These are phyloP conservation scores for Diddensiella transvaalensis DNA, from an alignment of 805 yeast genomes.

Conservation along the genomic window DNA sequence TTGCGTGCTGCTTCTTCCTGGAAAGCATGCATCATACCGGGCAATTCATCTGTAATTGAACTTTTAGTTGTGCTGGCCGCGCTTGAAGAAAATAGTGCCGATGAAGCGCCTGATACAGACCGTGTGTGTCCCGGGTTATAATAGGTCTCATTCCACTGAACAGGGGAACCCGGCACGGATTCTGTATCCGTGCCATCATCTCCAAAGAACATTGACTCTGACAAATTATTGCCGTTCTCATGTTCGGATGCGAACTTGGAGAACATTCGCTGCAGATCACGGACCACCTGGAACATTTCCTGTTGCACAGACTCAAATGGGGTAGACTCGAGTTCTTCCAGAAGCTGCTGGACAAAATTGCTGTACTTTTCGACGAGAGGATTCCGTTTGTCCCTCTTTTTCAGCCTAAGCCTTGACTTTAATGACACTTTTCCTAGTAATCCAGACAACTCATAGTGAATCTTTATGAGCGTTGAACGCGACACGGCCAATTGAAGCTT, in stretches of 20 bases:
- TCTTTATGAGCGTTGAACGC: slow-evolving; percentile 30
- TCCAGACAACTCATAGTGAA: slow-evolving; percentile 29
- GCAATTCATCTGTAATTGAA: slow-evolving; percentile 25
- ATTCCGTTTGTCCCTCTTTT: background rate
- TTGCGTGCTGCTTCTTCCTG: slow-evolving; percentile 14
- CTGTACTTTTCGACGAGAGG: slow-evolving; percentile 27
- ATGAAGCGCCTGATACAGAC: slow-evolving; percentile 7
- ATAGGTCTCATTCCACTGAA: slow-evolving; percentile 3
- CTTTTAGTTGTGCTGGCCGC: slow-evolving; percentile 13
- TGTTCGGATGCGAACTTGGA: slow-evolving; percentile 22
- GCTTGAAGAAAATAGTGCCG: slow-evolving; percentile 9
- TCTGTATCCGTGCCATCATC: slow-evolving; percentile 1
- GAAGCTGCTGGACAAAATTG: slow-evolving; percentile 28
- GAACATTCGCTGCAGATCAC: slow-evolving; percentile 31
- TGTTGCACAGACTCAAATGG: slow-evolving; percentile 26
- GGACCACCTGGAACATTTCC: slow-evolving; percentile 31
- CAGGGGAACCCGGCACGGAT: slow-evolving; percentile 3
- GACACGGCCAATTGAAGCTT: slow-evolving; percentile 30
- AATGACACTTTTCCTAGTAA: slow-evolving; percentile 18
- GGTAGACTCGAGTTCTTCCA: slow-evolving; percentile 28
- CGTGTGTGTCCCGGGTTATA: slow-evolving; percentile 2
- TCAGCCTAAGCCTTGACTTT: background rate
- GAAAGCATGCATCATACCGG: slow-evolving; percentile 25
- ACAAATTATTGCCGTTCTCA: background rate
- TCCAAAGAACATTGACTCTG: background rate